Evolutionary conservation across 805 yeast genomes (phyloP).

Genomic region (Saccharomycopsis amapae): DNA sequence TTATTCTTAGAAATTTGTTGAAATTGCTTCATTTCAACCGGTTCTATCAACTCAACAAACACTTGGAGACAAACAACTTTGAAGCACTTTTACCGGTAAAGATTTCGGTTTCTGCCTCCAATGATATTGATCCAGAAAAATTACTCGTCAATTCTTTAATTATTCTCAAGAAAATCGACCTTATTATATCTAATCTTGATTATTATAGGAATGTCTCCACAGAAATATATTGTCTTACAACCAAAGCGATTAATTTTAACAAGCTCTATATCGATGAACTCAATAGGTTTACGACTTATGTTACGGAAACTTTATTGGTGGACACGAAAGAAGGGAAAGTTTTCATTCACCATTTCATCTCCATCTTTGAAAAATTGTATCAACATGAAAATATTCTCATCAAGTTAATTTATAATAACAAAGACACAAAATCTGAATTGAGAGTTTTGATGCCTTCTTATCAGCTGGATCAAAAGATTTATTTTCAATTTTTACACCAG

Average conservation of each 20-base stretch:
- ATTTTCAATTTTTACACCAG: conserved; percentile 2
- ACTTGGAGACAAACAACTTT: not conserved
- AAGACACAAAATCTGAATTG: not conserved
- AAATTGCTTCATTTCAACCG: not conserved
- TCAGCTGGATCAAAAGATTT: not conserved
- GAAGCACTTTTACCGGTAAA: too few species aligned
- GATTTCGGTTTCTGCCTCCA: too few species aligned
- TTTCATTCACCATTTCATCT: not conserved
- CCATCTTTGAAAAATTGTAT: not conserved
- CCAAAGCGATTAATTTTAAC: not conserved
- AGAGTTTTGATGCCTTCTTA: not conserved
- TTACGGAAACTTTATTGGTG: not conserved
- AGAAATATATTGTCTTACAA: not conserved
- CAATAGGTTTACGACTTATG: not conserved
- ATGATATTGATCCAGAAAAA: not conserved
- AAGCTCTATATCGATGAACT: not conserved
- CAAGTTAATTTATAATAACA: not conserved
- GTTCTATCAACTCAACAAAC: not conserved
- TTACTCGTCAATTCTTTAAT: not conserved
- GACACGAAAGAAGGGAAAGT: not conserved
- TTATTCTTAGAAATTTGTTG: not conserved
- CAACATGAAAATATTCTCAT: not conserved
- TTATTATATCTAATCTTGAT: conserved; percentile 1
- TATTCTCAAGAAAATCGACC: conserved; percentile 3
- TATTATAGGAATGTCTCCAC: not conserved